Conservation (phyloP, 2,329 filamentous ascomycete species). For the Paramyrothecium sp. region DNA sequence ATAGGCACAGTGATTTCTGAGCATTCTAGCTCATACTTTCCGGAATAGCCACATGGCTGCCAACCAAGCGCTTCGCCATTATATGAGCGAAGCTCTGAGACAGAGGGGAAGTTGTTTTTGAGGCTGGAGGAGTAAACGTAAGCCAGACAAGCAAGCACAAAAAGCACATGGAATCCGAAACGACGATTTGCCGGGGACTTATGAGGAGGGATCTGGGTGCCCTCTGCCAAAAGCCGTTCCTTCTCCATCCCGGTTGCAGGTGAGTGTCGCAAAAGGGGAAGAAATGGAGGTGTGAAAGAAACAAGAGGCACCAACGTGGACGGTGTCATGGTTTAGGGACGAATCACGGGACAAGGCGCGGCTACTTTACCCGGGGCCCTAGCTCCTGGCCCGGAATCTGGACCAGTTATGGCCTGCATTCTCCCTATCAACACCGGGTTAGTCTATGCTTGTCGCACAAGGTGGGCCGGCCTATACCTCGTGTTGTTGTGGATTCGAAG, state of each 20-base stretch:
- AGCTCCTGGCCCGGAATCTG: not conserved
- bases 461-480: not conserved
- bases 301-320: no score
- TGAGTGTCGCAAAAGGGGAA: not conserved
- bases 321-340: no score
- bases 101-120: not conserved
- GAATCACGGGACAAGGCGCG: not conserved
- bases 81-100: not conserved
- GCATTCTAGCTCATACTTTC: not conserved
- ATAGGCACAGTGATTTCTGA: conserved; percentile 37
- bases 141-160: not conserved
- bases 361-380: not conserved
- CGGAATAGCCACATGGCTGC: not conserved
- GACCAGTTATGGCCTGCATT: no score
- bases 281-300: no score
- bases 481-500: not conserved
- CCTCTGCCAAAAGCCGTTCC: not conserved
- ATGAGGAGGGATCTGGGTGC: not conserved
- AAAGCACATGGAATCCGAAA: not conserved
- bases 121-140: not conserved
- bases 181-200: not conserved
- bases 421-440: no score
- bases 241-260: not conserved
- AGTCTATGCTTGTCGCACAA: no score
- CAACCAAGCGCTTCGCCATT: not conserved